Base-by-base conservation (phyloP, 306 rosid genomes). In the Glycine tomentella region DNA sequence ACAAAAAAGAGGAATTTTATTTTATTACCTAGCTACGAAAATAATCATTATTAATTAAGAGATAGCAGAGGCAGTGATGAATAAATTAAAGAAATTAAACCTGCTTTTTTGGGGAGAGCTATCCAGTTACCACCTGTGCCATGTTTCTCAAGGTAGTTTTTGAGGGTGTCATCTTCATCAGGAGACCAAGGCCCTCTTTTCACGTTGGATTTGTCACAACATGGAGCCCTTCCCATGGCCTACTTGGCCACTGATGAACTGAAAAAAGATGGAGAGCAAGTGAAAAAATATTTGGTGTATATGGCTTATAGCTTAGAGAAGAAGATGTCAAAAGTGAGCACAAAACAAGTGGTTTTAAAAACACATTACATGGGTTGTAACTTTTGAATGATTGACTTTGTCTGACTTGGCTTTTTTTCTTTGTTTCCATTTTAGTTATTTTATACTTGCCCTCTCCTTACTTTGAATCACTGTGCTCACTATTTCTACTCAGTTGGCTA, bases 181-280 rank as follows among this genome's bases (percentile, higher is more conserved):
- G 92, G 91, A 45, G 96, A 93, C 97, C 97, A 93, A 6, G 97
- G 87, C 1, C 97, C 97, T 89, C 87, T 87, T 75, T 93, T 93
- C 69, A 93, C 96, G 40, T 72, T 87, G 15, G 88, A 81, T 86
- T 93, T 91, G 82, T 93, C 96, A 78, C 95, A 92, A 45, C 97
- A 89, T 0, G 97, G 97, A 77, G 97, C 82, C 87, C 97, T 90
- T 80, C 97, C 97, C 97, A 92, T 92, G 79, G 67, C 69, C 49
- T 48, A 56, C 52, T 66, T 50, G 55, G 75, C 25, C 75, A 49
- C 13, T 64, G n/a, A 67, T 25, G 31, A 25, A 42, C 51, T 66
- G 52, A 42, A 42, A 42, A 38, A 38, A 7, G 20, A 38, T 40
- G 10, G 50, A 63, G 67, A 62, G 74, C 72, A 64, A 40, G 69